Evolutionary conservation across 768 basidiomycete species (phyloP).

Genomic region (Sporobolomyces pararoseus): DNA sequence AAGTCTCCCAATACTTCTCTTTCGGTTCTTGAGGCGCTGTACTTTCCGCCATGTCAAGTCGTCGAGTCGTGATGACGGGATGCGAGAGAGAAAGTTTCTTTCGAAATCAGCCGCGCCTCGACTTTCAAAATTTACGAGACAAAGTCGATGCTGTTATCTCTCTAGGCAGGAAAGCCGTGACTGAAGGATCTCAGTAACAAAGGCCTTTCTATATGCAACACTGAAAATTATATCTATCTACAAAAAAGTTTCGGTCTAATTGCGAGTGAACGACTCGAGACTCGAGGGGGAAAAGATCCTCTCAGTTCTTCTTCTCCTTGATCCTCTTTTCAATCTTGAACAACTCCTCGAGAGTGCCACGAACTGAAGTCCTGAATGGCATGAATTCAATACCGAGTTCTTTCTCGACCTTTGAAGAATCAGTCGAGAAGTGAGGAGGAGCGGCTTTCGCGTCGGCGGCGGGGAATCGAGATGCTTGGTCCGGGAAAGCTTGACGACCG

Average conservation of each 20-base stretch:
- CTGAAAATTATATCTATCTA: too few species aligned
- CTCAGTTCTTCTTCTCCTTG: constrained; percentile 25
- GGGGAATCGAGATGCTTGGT: constrained; percentile 29
- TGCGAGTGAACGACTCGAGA: too few species aligned
- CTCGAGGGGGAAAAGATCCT: too few species aligned
- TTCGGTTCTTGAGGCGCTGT: background rate
- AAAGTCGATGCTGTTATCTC: too few species aligned
- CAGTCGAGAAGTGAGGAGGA: constrained; percentile 28
- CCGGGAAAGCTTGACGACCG: constrained; percentile 28
- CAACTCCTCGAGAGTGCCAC: constrained; percentile 28
- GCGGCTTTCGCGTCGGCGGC: constrained; percentile 1
- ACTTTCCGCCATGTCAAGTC: constrained; percentile 11
- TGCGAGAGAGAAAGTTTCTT: background rate
- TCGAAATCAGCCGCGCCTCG: too few species aligned
- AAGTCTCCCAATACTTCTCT: constrained; percentile 3
- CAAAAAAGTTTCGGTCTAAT: too few species aligned
- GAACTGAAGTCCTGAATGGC: constrained; percentile 21
- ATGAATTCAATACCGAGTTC: constrained; percentile 34
- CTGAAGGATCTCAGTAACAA: too few species aligned
- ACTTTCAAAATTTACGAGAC: too few species aligned
- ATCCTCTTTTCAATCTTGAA: constrained; percentile 31
- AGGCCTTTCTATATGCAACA: too few species aligned
- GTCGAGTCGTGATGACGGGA: background rate
- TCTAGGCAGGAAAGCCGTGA: too few species aligned
- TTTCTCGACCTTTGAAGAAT: constrained; percentile 28